Evolutionary conservation across 2,329 filamentous ascomycete genomes (phyloP).

Genomic region (Gnomoniopsis sp.): DNA sequence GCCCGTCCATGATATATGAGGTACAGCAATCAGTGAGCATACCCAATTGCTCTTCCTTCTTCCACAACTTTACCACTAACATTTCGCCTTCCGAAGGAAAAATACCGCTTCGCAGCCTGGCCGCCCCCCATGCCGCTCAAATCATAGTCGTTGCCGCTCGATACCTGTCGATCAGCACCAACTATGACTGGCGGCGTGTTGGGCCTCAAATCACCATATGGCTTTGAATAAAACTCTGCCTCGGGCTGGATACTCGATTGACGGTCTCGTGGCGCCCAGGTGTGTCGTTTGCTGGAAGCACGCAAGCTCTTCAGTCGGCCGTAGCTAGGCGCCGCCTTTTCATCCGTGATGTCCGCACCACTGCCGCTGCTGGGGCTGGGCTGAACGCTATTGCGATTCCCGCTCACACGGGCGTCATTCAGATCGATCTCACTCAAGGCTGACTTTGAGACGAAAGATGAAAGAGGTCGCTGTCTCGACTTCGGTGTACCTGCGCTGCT

Average conservation of each 20-base stretch:
- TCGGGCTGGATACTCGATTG: conserved; percentile 50
- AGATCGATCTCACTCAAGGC: conserved; percentile 43
- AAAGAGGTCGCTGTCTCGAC: conserved; percentile 24
- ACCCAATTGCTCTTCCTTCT: conserved; percentile 47
- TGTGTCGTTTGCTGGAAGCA: conserved; percentile 12
- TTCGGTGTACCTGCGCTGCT: conserved; percentile 9
- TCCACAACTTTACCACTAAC: conserved; percentile 73
- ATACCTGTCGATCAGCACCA: conserved; percentile 50
- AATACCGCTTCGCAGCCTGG: conserved; percentile 18
- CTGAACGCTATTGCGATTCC: conserved; percentile 45
- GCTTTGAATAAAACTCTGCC: conserved; percentile 47
- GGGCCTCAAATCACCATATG: conserved; percentile 56
- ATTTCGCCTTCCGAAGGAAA: conserved; percentile 47
- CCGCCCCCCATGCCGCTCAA: conserved; percentile 21
- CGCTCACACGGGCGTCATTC: conserved; percentile 41
- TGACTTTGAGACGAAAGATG: conserved; percentile 27
- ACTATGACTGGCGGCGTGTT: conserved; percentile 53
- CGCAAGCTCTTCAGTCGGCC: conserved; percentile 3
- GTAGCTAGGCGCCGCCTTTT: conserved; percentile 1
- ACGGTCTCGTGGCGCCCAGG: conserved; percentile 26
- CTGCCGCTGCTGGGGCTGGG: conserved; percentile 22
- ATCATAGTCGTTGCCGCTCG: conserved; percentile 56
- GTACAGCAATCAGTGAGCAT: neutral
- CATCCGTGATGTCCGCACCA: conserved; percentile 2
- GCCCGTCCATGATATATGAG: neutral